Conservation (phyloP, 768 basidiomycete species). For the Xerocomellus intermedius region DNA sequence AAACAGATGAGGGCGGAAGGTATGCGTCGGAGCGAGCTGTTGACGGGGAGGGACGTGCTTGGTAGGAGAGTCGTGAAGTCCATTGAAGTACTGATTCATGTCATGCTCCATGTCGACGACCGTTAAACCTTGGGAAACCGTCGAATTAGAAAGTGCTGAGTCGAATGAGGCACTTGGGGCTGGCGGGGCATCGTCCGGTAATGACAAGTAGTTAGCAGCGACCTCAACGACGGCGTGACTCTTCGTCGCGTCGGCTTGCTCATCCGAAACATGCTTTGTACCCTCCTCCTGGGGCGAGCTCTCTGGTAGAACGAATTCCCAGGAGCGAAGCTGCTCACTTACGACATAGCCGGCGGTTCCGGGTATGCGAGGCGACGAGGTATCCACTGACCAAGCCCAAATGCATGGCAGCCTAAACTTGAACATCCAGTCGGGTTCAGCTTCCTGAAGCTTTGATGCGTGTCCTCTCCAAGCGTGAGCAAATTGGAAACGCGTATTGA, state of each 20-base stretch:
- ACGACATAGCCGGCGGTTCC: slow-evolving; percentile 11
- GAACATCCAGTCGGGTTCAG: slow-evolving; percentile 5
- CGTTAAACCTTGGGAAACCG: neutral
- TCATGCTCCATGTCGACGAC: slow-evolving; percentile 19
- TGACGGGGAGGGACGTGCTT: slow-evolving; percentile 7
- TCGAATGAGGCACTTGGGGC: neutral
- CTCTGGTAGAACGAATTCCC: slow-evolving; percentile 13
- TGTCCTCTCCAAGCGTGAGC: slow-evolving; percentile 17
- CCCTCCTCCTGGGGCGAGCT: neutral
- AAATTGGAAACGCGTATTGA: slow-evolving; percentile 28
- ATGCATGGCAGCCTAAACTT: neutral
- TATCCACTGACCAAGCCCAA: neutral
- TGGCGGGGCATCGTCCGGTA: neutral
- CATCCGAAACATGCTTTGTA: neutral
- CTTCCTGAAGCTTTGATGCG: slow-evolving; percentile 11
- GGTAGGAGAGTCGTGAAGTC: slow-evolving; percentile 21
- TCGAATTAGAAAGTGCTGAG: neutral
- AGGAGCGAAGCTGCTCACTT: slow-evolving; percentile 9
- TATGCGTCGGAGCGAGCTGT: neutral
- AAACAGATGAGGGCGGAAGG: slow-evolving; percentile 10
- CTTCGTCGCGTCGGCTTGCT: neutral
- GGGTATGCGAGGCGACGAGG: neutral
- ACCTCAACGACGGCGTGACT: neutral
- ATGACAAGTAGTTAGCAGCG: neutral
- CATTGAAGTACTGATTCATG: slow-evolving; percentile 30